These are phyloP conservation scores for Dendrobium nobile DNA, from an alignment of 106 monocot genomes.

Conservation along the genomic window DNA sequence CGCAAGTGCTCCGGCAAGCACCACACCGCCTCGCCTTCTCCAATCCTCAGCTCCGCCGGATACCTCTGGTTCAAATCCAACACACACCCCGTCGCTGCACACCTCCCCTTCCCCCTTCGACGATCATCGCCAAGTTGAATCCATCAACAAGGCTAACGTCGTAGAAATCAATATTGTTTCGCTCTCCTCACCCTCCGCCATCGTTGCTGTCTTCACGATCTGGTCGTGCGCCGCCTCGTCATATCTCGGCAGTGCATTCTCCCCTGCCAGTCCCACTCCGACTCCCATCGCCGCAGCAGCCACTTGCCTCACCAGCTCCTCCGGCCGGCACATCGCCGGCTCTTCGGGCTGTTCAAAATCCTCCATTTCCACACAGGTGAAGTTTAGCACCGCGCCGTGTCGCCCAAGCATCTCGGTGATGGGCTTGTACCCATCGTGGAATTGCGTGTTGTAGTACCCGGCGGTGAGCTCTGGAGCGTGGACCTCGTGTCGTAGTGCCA, in stretches of 20 bases:
- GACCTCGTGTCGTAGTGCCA: too few relatives aligned
- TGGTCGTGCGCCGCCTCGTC: slow-evolving; percentile 64
- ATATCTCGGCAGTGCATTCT: slow-evolving; percentile 79
- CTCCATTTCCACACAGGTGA: slow-evolving; percentile 88
- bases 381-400: slow-evolving; percentile 80
- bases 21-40: too few relatives aligned
- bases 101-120: too few relatives aligned
- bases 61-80: too few relatives aligned
- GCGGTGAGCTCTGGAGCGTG: too few relatives aligned
- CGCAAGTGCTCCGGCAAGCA: too few relatives aligned
- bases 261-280: slow-evolving; percentile 65
- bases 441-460: slow-evolving; percentile 18
- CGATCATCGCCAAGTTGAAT: too few relatives aligned
- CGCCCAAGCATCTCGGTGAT: slow-evolving; percentile 63
- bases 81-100: too few relatives aligned
- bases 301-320: slow-evolving; percentile 74
- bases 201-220: slow-evolving; percentile 37
- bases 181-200: slow-evolving; percentile 3
- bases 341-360: slow-evolving; percentile 78
- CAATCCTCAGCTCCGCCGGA: too few relatives aligned
- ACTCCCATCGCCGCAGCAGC: slow-evolving; percentile 42
- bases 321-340: slow-evolving; percentile 70
- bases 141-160: too few relatives aligned
- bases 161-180: too few relatives aligned
- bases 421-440: slow-evolving; percentile 53